phyloP scores from a whole-genome alignment of 176 grass and related monocot genomes.

The Rhipidocladum racemiflorum region DNA sequence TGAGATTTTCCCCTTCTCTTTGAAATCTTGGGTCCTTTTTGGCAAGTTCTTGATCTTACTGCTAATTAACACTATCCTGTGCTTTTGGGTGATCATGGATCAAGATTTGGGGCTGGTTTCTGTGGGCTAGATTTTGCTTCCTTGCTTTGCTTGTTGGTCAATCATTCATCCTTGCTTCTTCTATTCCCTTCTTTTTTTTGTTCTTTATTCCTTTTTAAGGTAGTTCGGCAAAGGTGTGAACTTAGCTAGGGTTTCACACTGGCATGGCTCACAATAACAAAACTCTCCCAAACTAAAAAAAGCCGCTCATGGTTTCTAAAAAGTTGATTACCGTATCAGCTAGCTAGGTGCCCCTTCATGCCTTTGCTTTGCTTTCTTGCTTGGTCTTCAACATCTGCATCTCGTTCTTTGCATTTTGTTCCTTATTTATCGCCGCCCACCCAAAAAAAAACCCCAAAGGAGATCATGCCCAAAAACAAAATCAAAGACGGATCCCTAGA shows the following conservation, averaged over 20 bases:
- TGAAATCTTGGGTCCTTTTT: neutral
- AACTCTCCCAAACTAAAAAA: neutral
- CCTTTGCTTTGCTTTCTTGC: constrained; percentile 30
- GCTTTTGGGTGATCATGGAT: neutral
- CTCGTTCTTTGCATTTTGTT: neutral
- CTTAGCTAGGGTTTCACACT: constrained; percentile 65
- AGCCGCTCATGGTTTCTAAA: neutral
- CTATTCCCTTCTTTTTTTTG: constrained; percentile 10
- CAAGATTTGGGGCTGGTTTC: constrained; percentile 10
- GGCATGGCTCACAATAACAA: constrained; percentile 36
- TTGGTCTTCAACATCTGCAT: constrained; percentile 1
- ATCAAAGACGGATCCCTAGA: constrained; percentile 16
- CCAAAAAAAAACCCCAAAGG: too few species aligned
- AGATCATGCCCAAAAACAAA: neutral
- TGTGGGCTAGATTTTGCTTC: constrained; percentile 21
- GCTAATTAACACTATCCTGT: neutral
- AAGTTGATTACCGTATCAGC: neutral
- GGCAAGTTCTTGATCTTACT: neutral
- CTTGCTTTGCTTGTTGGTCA: constrained; percentile 26
- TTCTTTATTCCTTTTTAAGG: constrained; percentile 23
- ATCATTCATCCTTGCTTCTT: constrained; percentile 22
- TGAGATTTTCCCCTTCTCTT: neutral
- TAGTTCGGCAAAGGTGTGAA: constrained; percentile 53
- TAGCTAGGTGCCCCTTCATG: neutral
- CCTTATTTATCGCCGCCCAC: constrained; percentile 15